Evolutionary conservation across 1,284 basidiomycete genomes (phyloP).

Genomic region (Laetiporus sulphureus): DNA sequence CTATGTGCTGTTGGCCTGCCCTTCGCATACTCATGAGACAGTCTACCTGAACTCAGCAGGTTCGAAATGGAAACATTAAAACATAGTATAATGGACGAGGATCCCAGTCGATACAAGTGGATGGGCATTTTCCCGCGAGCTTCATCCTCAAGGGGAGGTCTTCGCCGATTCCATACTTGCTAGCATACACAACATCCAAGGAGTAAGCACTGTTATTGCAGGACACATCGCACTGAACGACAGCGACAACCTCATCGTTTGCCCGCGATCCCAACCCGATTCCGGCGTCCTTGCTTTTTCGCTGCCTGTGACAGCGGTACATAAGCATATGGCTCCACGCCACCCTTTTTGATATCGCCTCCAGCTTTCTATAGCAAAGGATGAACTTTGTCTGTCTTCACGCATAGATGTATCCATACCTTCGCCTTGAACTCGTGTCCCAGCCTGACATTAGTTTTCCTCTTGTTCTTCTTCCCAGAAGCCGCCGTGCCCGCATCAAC

Average conservation of each 20-base stretch:
- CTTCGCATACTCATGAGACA: too few relatives aligned
- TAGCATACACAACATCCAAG: too few relatives aligned
- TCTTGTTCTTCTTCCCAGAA: slow-evolving; percentile 48
- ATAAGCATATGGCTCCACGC: slow-evolving; percentile 92
- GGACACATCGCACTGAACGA: too few relatives aligned
- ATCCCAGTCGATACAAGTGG: too few relatives aligned
- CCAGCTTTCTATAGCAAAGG: slow-evolving; percentile 66
- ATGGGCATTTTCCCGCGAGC: too few relatives aligned
- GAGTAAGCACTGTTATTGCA: too few relatives aligned
- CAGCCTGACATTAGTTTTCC: slow-evolving; percentile 52
- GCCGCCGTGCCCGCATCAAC: slow-evolving; percentile 37
- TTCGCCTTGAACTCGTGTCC: slow-evolving; percentile 91
- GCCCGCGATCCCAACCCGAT: slow-evolving; percentile 27
- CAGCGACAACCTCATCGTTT: slow-evolving; percentile 21
- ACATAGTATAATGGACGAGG: too few relatives aligned
- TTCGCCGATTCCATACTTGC: too few relatives aligned
- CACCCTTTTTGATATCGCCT: slow-evolving; percentile 85
- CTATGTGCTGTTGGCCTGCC: too few relatives aligned
- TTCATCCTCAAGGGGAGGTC: too few relatives aligned
- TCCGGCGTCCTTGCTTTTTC: slow-evolving; percentile 42
- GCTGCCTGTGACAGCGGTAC: slow-evolving; percentile 77
- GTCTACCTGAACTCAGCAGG: too few relatives aligned
- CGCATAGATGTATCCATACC: slow-evolving; percentile 31
- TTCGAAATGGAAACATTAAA: too few relatives aligned
- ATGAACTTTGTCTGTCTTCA: neutral